Conservation (phyloP, 805 yeast species). For the Schwanniomyces pseudopolymorphus region DNA sequence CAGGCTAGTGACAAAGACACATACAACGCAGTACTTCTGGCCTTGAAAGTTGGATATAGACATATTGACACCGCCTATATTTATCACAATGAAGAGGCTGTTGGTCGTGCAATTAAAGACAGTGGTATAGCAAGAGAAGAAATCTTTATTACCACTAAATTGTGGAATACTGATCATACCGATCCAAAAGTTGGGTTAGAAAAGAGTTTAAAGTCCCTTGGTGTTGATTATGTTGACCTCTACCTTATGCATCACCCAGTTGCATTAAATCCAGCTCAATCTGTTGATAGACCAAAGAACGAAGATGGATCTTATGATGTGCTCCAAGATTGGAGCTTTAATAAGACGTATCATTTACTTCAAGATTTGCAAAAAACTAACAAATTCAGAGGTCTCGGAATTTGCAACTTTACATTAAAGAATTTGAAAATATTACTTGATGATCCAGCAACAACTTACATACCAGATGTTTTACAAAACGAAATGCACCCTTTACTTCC, state of each 20-base stretch:
- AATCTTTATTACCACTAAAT: constrained; percentile 37
- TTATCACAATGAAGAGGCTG: constrained; percentile 61
- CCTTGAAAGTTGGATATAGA: constrained; percentile 59
- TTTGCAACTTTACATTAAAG: too few species aligned
- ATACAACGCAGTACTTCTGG: constrained; percentile 28
- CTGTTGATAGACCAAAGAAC: constrained; percentile 28
- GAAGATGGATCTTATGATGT: constrained; percentile 36
- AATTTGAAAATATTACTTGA: too few species aligned
- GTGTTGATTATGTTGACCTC: constrained; percentile 73
- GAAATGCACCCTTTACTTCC: constrained; percentile 43
- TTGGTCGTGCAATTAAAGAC: constrained; percentile 50
- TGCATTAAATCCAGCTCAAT: constrained; percentile 39
- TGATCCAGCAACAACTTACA: too few species aligned
- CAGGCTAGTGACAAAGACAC: constrained; percentile 11
- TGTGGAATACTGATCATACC: constrained; percentile 7
- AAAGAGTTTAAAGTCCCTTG: constrained; percentile 41
- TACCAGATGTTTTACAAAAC: constrained; percentile 57
- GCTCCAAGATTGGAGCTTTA: constrained; percentile 34
- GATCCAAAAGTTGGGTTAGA: neutral
- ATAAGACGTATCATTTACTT: constrained; percentile 49
- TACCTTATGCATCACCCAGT: constrained; percentile 82
- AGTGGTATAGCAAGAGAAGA: constrained; percentile 61
- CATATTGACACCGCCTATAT: constrained; percentile 73
- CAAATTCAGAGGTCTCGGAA: too few species aligned
- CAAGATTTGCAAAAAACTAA: too few species aligned